Evolutionary conservation across 78 protist species (phyloP).

Genomic region (Reticulomyxa filosa): DNA sequence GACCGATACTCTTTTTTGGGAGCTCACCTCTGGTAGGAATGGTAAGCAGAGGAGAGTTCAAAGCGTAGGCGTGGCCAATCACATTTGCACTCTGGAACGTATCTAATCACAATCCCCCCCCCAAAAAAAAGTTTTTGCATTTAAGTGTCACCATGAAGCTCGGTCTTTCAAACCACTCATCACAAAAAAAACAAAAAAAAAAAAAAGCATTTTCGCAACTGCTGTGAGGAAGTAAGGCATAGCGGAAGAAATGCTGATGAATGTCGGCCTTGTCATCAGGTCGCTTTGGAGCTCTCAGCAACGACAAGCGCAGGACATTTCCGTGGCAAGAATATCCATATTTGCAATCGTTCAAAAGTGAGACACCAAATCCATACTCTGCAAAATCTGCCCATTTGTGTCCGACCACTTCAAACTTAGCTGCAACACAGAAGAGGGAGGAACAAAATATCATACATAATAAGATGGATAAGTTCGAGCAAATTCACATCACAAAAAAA

Average conservation of each 20-base stretch:
- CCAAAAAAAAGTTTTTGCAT: neutral
- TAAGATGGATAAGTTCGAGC: no score
- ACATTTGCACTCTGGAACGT: conserved; percentile 23
- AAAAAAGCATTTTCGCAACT: no score
- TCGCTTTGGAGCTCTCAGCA: conserved; percentile 45
- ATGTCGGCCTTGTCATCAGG: conserved; percentile 54
- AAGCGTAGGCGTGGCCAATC: conserved; percentile 1
- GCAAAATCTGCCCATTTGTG: conserved; percentile 43
- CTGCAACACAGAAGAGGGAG: no score
- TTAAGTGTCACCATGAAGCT: neutral
- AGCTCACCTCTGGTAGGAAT: conserved; percentile 1
- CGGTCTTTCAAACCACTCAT: neutral
- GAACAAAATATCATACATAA: no score
- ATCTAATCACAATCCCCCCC: no score
- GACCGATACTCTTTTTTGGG: neutral
- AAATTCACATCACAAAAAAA: no score
- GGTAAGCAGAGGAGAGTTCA: conserved; percentile 3
- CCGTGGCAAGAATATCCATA: conserved; percentile 35
- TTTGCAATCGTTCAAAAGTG: conserved; percentile 60
- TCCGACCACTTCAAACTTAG: conserved; percentile 47
- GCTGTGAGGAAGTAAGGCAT: conserved; percentile 37
- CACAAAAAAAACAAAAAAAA: no score
- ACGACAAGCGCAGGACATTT: conserved; percentile 24
- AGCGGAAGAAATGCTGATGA: conserved; percentile 40
- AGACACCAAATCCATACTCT: conserved; percentile 40